These are phyloP conservation scores for Cucumis melo DNA, from an alignment of 306 rosid species.

Conservation along the genomic window DNA sequence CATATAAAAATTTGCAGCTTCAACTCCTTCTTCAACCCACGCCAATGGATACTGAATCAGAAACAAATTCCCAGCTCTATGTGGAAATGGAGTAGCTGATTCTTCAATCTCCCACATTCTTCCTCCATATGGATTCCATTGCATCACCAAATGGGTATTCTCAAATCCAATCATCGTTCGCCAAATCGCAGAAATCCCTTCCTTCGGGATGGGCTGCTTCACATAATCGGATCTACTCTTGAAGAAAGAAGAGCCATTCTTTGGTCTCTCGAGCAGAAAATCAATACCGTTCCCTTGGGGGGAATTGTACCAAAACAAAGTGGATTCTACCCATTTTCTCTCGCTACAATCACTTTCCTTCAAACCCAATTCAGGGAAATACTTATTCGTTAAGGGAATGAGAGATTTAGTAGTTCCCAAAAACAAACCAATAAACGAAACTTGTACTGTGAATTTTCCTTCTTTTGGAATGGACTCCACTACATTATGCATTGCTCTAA, in stretches of 20 bases:
- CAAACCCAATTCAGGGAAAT: conserved; percentile 46
- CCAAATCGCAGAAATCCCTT: conserved; percentile 40
- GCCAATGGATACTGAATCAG: conserved; percentile 30
- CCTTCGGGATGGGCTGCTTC: conserved; percentile 31
- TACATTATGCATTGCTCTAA: conserved; percentile 20
- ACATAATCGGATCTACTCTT: conserved; percentile 51
- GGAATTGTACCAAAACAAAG: conserved; percentile 30
- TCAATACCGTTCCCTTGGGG: conserved; percentile 23
- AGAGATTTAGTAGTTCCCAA: conserved; percentile 27
- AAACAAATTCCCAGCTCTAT: conserved; percentile 50
- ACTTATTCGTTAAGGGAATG: conserved; percentile 22
- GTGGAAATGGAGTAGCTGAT: conserved; percentile 54
- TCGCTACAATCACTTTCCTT: conserved; percentile 24
- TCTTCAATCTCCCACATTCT: conserved; percentile 35
- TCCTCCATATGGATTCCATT: conserved; percentile 55
- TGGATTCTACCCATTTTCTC: conserved; percentile 43
- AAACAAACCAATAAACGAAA: conserved; percentile 35
- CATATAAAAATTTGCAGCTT: conserved; percentile 16
- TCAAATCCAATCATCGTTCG: conserved; percentile 32
- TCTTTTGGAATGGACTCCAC: conserved; percentile 19
- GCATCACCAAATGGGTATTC: conserved; percentile 25
- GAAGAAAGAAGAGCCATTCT: conserved; percentile 27
- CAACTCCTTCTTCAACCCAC: conserved; percentile 23
- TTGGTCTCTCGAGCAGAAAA: conserved; percentile 32
- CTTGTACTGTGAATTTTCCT: conserved; percentile 27